These are phyloP conservation scores for Myxozyma vanderwaltii DNA, from an alignment of 805 yeast species.

Conservation along the genomic window DNA sequence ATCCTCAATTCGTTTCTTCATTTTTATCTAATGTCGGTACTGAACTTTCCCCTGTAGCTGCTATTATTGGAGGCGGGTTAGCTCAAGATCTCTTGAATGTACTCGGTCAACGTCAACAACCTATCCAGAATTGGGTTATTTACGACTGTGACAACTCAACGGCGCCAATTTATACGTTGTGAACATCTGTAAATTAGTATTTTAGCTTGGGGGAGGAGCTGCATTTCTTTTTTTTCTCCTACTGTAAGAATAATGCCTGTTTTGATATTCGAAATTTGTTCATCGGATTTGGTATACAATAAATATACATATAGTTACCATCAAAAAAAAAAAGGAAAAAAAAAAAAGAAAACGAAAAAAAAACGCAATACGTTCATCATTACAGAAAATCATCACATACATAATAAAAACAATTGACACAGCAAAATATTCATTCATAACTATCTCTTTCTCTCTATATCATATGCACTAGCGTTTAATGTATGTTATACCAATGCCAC, in stretches of 20 bases:
- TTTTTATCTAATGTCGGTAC: constrained; percentile 47
- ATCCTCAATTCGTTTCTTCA: constrained; percentile 42
- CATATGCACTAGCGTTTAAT: background rate
- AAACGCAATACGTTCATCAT: constrained; percentile 7
- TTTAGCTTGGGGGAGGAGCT: background rate
- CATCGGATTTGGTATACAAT: background rate
- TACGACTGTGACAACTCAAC: constrained; percentile 71
- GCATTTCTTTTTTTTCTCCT: background rate
- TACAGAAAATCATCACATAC: background rate
- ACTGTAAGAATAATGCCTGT: background rate
- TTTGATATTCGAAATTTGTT: background rate
- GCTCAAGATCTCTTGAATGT: constrained; percentile 90
- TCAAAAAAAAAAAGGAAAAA: background rate
- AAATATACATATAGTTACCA: background rate
- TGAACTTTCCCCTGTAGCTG: constrained; percentile 81
- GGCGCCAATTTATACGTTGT: constrained; percentile 68
- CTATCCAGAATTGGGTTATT: constrained; percentile 77
- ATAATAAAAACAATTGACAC: background rate
- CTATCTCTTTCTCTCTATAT: background rate
- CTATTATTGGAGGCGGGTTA: constrained; percentile 84
- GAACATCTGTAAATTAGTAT: background rate
- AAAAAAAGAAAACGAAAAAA: background rate
- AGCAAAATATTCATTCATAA: background rate
- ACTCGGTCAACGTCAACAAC: constrained; percentile 72
- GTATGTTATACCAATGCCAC: background rate